Base-by-base conservation (phyloP, 2,329 filamentous ascomycete genomes). In the Orbilia oligospora region DNA sequence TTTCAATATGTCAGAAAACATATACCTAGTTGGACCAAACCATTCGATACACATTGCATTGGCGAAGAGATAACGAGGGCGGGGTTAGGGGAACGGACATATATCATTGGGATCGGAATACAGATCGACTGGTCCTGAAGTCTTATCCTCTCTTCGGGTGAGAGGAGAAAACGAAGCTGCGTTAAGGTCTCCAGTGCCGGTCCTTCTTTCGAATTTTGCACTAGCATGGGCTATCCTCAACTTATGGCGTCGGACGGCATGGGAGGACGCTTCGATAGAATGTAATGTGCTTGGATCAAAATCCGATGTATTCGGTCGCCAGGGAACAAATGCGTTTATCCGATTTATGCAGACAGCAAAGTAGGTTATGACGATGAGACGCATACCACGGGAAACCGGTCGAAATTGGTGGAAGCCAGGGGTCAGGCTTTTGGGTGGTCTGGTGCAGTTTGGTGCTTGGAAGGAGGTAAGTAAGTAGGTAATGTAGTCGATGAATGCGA, bases 71-170 rank as follows among this genome's bases (percentile, higher is more conserved):
- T 24, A 36, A 14, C 2, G 12, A 20, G 16, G 18, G 20, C 38
- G 27, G 30, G 46, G 18, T 5, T 20, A 18, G 71, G 46, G 38
- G 9, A 16, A 69, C 38, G 22, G 22, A 76, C 72, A 77, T 36
- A 77, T 71, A 55, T 77, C 73, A 64, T 71, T 38, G 18, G 73
- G 33, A 24, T 77, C 73, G 3, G 73, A 77, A 18, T 64, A 44
- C 22, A 77, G 51, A 5, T 53, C 18, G 12, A 77, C 51, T 5
- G 61, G 30, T 3, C 73, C 68, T 36, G 67, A 71, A 9, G 51
- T 67, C 20, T 64, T 71, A 44, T 64, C 66, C 10, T 67, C 53
- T 41, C 66, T 48, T 20, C 49, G 55, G 30, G 30, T 5, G 18
- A 70, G 55, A 36, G 27, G 18, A 16, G 41, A 18, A 27, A n/a